These are phyloP conservation scores for Periconia digitata DNA, from an alignment of 2,329 filamentous ascomycete genomes.

Conservation along the genomic window DNA sequence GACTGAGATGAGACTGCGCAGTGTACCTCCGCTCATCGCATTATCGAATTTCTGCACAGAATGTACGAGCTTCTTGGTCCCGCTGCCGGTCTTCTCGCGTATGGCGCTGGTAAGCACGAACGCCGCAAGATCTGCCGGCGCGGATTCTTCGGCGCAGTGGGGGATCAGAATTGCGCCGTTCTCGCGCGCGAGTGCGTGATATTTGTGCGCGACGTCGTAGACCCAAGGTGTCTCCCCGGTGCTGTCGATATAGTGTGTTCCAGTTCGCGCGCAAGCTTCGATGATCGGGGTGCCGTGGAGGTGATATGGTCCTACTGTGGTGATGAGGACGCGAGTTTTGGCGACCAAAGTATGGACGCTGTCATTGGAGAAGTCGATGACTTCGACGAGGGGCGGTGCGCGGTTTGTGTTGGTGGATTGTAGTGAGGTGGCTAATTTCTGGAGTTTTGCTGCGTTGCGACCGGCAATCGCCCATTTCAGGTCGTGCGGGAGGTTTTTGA, in stretches of 20 bases:
- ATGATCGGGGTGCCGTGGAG: slow-evolving; percentile 7
- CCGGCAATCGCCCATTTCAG: slow-evolving; percentile 13
- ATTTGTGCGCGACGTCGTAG: slow-evolving; percentile 4
- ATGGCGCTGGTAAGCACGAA: background rate
- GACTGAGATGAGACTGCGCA: slow-evolving; percentile 4
- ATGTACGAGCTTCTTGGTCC: slow-evolving; percentile 2
- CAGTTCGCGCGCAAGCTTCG: slow-evolving; percentile 9
- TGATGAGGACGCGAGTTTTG: slow-evolving; percentile 8
- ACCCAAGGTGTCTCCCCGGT: slow-evolving; percentile 7
- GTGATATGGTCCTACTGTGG: slow-evolving; percentile 9
- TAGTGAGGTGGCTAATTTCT: slow-evolving; percentile 1
- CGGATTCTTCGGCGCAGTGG: slow-evolving; percentile 5
- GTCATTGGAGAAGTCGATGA: slow-evolving; percentile 2
- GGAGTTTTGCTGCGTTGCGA: slow-evolving; percentile 3
- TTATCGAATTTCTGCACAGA: slow-evolving; percentile 2
- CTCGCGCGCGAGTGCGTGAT: background rate
- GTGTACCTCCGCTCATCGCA: slow-evolving; percentile 3
- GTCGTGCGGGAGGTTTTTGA: slow-evolving; percentile 6
- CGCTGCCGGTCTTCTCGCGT: background rate
- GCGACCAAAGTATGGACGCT: background rate
- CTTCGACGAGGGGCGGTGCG: slow-evolving; percentile 1
- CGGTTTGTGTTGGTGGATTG: slow-evolving; percentile 1
- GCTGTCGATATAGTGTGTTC: slow-evolving; percentile 13
- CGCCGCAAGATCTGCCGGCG: slow-evolving; percentile 1
- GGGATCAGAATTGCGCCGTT: slow-evolving; percentile 4